A percentile compares a stretch with the other conserved stretches of the same genome.
These are phyloP conservation scores for Podospora tetraspora DNA, from an alignment of 495 filamentous ascomycete species.

Conservation along the genomic window DNA sequence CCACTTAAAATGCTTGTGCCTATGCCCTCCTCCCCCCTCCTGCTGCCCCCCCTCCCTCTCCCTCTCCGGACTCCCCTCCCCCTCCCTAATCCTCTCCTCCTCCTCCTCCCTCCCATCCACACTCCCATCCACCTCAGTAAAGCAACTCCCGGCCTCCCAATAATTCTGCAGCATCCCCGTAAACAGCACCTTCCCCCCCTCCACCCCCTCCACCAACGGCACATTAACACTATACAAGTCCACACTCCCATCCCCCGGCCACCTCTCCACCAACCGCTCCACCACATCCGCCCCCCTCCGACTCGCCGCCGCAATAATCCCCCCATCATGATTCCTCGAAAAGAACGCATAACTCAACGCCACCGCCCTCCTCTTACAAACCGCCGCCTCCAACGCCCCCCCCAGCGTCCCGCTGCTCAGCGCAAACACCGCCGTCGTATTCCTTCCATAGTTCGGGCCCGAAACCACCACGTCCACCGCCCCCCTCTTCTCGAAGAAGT, in stretches of 20 bases:
- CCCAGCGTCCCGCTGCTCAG: slow-evolving; percentile 85
- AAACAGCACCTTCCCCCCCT: slow-evolving; percentile 63
- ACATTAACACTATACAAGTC: slow-evolving; percentile 88
- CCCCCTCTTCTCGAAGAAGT: slow-evolving; percentile 75
- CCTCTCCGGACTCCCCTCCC: slow-evolving; percentile 43
- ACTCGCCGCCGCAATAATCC: slow-evolving; percentile 69
- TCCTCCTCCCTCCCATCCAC: slow-evolving; percentile 55
- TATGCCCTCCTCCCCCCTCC: slow-evolving; percentile 38
- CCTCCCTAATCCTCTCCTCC: slow-evolving; percentile 61
- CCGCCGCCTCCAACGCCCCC: slow-evolving; percentile 86
- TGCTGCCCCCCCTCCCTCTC: slow-evolving; percentile 21
- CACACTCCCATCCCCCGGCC: slow-evolving; percentile 57
- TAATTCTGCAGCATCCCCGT: slow-evolving; percentile 83
- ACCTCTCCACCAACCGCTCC: slow-evolving; percentile 69
- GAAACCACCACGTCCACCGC: slow-evolving; percentile 80
- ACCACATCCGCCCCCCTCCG: slow-evolving; percentile 65
- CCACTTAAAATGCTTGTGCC: slow-evolving; percentile 91
- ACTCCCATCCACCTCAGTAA: slow-evolving; percentile 64
- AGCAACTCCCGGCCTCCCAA: slow-evolving; percentile 75
- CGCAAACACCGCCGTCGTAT: slow-evolving; percentile 88
- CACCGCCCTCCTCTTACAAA: slow-evolving; percentile 69
- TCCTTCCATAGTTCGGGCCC: slow-evolving; percentile 92
- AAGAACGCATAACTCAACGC: slow-evolving; percentile 88
- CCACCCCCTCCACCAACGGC: slow-evolving; percentile 66
- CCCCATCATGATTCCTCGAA: slow-evolving; percentile 69